A percentile compares a stretch with the other conserved stretches of the same genome.
Evolutionary conservation across 2,329 filamentous ascomycete species (phyloP).

Genomic region (Mycosphaerella arachidis): DNA sequence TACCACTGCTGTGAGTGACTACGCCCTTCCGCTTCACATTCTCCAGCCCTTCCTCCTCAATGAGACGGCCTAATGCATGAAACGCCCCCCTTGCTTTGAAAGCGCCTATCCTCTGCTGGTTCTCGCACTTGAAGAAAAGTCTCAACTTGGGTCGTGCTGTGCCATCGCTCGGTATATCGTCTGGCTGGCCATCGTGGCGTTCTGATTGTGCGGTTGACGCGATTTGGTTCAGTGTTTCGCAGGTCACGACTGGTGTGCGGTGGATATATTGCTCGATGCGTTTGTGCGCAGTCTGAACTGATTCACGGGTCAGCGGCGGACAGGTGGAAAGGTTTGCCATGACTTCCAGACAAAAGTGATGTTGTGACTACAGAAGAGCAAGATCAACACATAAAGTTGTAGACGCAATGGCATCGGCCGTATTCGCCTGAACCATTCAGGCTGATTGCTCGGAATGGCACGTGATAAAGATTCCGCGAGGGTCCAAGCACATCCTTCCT

Average conservation of each 20-base stretch:
- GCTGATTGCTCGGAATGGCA: background rate
- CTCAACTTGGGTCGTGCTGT: conserved; percentile 61
- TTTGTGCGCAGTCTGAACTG: conserved; percentile 66
- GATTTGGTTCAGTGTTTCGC: conserved; percentile 65
- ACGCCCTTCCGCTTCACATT: conserved; percentile 63
- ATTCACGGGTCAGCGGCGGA: conserved; percentile 65
- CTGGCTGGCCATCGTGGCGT: conserved; percentile 16
- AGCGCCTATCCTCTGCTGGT: conserved; percentile 81
- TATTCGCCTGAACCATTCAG: background rate
- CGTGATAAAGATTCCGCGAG: background rate
- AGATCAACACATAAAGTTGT: background rate
- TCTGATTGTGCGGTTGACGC: conserved; percentile 65
- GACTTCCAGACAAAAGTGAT: background rate
- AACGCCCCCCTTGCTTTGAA: conserved; percentile 93
- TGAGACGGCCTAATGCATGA: conserved; percentile 70
- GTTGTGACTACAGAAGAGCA: background rate
- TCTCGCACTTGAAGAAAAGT: conserved; percentile 95
- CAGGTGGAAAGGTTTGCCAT: conserved; percentile 46
- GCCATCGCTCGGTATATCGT: conserved; percentile 7
- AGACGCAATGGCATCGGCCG: background rate
- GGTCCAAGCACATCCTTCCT: background rate
- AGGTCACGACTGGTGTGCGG: conserved; percentile 77
- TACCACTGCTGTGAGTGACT: conserved; percentile 85
- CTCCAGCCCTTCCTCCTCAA: conserved; percentile 57
- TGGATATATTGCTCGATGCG: conserved; percentile 75